Base-by-base conservation (phyloP, 1,139 yeast species). In the Pichia sp. region DNA sequence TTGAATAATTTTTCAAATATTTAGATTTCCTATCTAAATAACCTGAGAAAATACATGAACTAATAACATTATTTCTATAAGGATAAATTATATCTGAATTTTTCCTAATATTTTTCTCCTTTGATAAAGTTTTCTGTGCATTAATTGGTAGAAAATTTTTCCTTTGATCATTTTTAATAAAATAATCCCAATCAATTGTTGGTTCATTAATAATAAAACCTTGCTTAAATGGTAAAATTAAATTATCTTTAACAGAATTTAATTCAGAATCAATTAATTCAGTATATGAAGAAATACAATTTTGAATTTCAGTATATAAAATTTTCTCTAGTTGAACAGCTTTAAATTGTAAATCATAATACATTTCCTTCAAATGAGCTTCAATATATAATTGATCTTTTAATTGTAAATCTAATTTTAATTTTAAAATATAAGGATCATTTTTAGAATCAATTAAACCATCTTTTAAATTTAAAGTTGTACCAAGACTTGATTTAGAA, bases 101-200 rank as follows among this genome's bases (percentile, higher is more conserved):
- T 49, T 64, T 77, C 64, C 73, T 79, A 50, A 58, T 52, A 31
- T 51, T 52, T 53, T 35, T 73, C 62, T 48, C 65, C 52, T 71
- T 60, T 31, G 58, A 51, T 36, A 71, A 43, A 7, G 60, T 54
- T 14, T 51, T 53, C n/a, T 50, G 46, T 4, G 59, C 51, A 15
- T 51, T 44, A 4, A 56, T 14, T 18, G 55, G 49, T 15, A 58
- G 31, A n/a, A 56, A 47, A 43, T 70, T 67, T 38, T 59, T 60
- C 3, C 68, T 66, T 41, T 64, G 62, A 45, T 79, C 79, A 41
- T 75, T 66, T 34, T 66, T 56, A 40, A 83, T 79, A 49, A 81
- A 82, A 31, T 76, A 73, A 55, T 81, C 85, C 91, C 91, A 83
- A 61, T 83, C 93, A 50, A 75, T 68, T 24, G 69, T 72, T 5